These are phyloP conservation scores for Physaria fendleri DNA, from an alignment of 345 rosid genomes.

Conservation along the genomic window DNA sequence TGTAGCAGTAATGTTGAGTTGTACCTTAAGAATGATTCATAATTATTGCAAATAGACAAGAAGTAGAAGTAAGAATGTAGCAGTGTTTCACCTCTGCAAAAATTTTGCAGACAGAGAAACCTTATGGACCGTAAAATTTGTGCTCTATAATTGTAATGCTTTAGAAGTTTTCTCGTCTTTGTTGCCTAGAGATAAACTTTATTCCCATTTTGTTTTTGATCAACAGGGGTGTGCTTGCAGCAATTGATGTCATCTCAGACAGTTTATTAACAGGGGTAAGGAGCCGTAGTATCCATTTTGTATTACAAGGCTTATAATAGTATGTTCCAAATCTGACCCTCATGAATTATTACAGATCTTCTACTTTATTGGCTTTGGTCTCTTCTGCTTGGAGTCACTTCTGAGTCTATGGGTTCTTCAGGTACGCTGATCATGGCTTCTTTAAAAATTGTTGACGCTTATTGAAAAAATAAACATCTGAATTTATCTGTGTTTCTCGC, in stretches of 20 bases:
- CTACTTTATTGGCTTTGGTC: constrained; percentile 79
- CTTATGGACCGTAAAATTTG: background rate
- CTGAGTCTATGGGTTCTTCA: constrained; percentile 98
- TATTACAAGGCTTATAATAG: background rate
- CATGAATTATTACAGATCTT: constrained; percentile 54
- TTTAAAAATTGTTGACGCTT: background rate
- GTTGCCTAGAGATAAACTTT: background rate
- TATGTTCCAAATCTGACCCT: background rate
- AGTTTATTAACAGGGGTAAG: constrained; percentile 77
- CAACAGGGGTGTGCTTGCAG: constrained; percentile 91
- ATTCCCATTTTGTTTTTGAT: background rate
- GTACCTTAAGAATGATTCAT: background rate
- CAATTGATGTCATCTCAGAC: constrained; percentile 74
- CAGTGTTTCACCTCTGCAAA: background rate
- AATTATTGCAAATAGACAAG: too few relatives aligned
- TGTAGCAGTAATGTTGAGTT: background rate
- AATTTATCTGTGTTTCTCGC: constrained; percentile 21
- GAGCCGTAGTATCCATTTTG: constrained; percentile 22
- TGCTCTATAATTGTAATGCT: background rate
- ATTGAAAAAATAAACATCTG: background rate
- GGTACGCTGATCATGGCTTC: constrained; percentile 38
- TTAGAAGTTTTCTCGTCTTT: too few relatives aligned
- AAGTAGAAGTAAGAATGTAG: background rate
- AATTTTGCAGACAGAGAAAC: background rate
- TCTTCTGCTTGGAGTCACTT: constrained; percentile 83